Conservation (phyloP, 179 eudicot species). For the Camellia oleifera region DNA sequence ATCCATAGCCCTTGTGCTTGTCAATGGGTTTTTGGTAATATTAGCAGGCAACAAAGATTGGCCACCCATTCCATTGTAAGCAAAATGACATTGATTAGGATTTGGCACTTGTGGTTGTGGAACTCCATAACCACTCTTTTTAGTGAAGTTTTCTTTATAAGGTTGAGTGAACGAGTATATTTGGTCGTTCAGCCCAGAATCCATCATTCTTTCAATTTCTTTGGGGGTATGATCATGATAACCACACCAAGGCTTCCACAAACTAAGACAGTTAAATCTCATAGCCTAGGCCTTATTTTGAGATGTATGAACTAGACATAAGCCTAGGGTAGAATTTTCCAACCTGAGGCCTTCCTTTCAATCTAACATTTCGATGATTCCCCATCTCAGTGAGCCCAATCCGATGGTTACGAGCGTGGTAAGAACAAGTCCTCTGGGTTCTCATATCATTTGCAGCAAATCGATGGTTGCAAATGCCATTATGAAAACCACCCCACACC, state of each 20-base stretch:
- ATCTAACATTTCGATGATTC: constrained; percentile 2
- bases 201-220: neutral
- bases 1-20: neutral
- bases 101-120: neutral
- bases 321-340: constrained; percentile 16
- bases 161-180: neutral
- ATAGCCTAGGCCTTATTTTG: constrained; percentile 19
- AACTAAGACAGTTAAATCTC: constrained; percentile 15
- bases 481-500: neutral
- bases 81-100: neutral
- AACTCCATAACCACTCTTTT: constrained; percentile 1
- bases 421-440: constrained; percentile 9
- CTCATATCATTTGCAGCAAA: constrained; percentile 1
- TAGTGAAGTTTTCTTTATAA: constrained; percentile 4
- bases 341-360: constrained; percentile 16
- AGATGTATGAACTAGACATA: constrained; percentile 16
- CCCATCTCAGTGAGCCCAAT: constrained; percentile 13
- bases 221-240: neutral
- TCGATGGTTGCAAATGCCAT: neutral
- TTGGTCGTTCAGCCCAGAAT: constrained; percentile 5
- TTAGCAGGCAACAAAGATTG: neutral
- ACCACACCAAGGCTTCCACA: constrained; percentile 7
- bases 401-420: neutral
- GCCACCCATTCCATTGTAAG: neutral
- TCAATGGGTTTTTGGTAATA: neutral